These are phyloP conservation scores for Suhomyces vadensis DNA, from an alignment of 805 yeast species.

Conservation along the genomic window DNA sequence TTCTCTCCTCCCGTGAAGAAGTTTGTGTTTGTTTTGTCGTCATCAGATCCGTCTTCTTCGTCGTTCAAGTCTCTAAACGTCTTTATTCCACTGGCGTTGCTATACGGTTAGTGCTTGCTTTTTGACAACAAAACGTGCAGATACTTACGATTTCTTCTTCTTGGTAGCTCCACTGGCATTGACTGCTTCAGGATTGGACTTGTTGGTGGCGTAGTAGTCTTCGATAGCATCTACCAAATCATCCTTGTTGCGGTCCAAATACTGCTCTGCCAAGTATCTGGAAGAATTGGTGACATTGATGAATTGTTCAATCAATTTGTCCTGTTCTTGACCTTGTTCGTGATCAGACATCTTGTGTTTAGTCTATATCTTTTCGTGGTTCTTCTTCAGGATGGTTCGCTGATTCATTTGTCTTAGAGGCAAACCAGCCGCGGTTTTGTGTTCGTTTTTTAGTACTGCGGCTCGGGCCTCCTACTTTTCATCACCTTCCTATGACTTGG, in stretches of 20 bases:
- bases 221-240: slow-evolving; percentile 43
- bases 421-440: slow-evolving; percentile 1
- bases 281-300: slow-evolving; percentile 38
- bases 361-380: background rate
- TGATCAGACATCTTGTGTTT: slow-evolving; percentile 18
- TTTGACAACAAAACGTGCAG: background rate
- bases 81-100: slow-evolving; percentile 26
- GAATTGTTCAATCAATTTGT: slow-evolving; percentile 32
- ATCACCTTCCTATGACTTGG: no score
- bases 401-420: slow-evolving; percentile 1
- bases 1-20: slow-evolving; percentile 73
- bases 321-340: slow-evolving; percentile 8
- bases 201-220: slow-evolving; percentile 36
- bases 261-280: slow-evolving; percentile 39
- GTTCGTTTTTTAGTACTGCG: slow-evolving; percentile 3
- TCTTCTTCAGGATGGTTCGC: background rate
- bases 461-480: no score
- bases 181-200: slow-evolving; percentile 11
- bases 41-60: slow-evolving; percentile 49
- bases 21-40: slow-evolving; percentile 53
- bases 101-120: background rate
- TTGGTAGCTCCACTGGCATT: slow-evolving; percentile 6
- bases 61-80: slow-evolving; percentile 43
- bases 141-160: slow-evolving; percentile 7
- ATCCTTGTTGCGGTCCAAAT: slow-evolving; percentile 35